A percentile compares a stretch with the other conserved stretches of the same genome.
These are phyloP conservation scores for Boletus sp. DNA, from an alignment of 768 basidiomycete species.

Conservation along the genomic window DNA sequence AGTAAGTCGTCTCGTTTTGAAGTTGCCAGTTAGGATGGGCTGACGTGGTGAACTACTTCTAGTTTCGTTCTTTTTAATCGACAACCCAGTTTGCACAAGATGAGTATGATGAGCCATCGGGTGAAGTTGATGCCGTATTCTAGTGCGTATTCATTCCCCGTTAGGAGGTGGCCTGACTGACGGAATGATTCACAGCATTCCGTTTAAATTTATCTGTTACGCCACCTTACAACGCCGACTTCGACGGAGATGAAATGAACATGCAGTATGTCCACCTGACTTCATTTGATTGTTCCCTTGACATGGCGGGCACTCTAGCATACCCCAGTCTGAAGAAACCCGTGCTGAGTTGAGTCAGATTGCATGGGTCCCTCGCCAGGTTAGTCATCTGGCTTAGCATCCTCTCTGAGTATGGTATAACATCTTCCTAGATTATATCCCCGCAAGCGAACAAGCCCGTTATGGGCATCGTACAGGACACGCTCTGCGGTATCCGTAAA, in stretches of 20 bases:
- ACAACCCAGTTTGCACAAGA: slow-evolving; percentile 97
- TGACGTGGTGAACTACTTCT: slow-evolving; percentile 1
- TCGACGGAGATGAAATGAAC: slow-evolving; percentile 99
- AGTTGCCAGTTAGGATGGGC: not conserved
- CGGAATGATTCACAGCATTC: slow-evolving; percentile 60
- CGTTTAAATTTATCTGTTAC: slow-evolving; percentile 97
- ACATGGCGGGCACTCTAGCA: slow-evolving; percentile 44
- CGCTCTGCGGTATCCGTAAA: slow-evolving; percentile 95
- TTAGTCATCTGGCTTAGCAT: slow-evolving; percentile 29
- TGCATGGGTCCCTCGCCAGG: slow-evolving; percentile 97
- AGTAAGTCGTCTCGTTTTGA: slow-evolving; percentile 57
- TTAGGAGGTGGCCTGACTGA: slow-evolving; percentile 15
- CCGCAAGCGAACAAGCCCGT: slow-evolving; percentile 99
- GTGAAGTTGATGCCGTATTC: slow-evolving; percentile 98
- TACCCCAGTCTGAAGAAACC: slow-evolving; percentile 98
- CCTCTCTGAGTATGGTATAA: not conserved
- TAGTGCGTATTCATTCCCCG: slow-evolving; percentile 54
- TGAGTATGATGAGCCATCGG: slow-evolving; percentile 99
- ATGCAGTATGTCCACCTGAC: slow-evolving; percentile 79
- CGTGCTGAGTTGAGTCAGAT: slow-evolving; percentile 97
- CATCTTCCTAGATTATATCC: slow-evolving; percentile 80
- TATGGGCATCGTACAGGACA: slow-evolving; percentile 99
- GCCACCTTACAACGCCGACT: slow-evolving; percentile 98
- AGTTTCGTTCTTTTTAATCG: slow-evolving; percentile 79
- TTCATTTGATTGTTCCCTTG: slow-evolving; percentile 2